Conservation (phyloP, 805 yeast genomes). For the Spathaspora arborariae region DNA sequence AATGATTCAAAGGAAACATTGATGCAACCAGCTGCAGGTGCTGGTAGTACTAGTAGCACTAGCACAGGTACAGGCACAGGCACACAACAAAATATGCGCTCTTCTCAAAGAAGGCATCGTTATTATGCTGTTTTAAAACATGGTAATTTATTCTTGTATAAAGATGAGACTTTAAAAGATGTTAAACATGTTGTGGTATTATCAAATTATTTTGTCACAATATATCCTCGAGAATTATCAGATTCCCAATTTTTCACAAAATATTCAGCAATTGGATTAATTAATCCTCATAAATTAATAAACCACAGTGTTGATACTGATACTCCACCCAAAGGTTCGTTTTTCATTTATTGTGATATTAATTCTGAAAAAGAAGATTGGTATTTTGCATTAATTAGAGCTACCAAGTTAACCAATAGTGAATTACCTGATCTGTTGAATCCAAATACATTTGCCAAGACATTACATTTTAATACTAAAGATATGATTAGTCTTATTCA, state of each 20-base stretch:
- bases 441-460: slow-evolving; percentile 64
- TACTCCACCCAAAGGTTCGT: slow-evolving; percentile 39
- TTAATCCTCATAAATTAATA: slow-evolving; percentile 20
- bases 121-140: slow-evolving; percentile 75
- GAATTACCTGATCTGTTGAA: slow-evolving; percentile 14
- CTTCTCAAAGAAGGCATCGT: slow-evolving; percentile 48
- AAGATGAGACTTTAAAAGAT: slow-evolving; percentile 59
- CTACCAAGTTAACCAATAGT: slow-evolving; percentile 49
- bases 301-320: slow-evolving; percentile 13
- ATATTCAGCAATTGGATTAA: slow-evolving; percentile 71
- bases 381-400: slow-evolving; percentile 81
- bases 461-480: slow-evolving; percentile 66
- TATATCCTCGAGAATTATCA: slow-evolving; percentile 78
- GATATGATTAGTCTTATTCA: slow-evolving; percentile 75
- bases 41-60: slow-evolving; percentile 2
- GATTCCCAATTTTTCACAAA: slow-evolving; percentile 83
- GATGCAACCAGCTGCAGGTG: not conserved
- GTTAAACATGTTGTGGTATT: slow-evolving; percentile 78
- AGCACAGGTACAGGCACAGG: not conserved
- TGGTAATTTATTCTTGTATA: slow-evolving; percentile 83
- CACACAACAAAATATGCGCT: slow-evolving; percentile 9
- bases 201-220: slow-evolving; percentile 61
- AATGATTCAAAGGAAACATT: not conserved
- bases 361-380: slow-evolving; percentile 89
- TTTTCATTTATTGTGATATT: slow-evolving; percentile 69